A percentile compares a stretch with the other conserved stretches of the same genome.
These are phyloP conservation scores for Xylaria scruposa DNA, from an alignment of 495 filamentous ascomycete genomes.

Conservation along the genomic window DNA sequence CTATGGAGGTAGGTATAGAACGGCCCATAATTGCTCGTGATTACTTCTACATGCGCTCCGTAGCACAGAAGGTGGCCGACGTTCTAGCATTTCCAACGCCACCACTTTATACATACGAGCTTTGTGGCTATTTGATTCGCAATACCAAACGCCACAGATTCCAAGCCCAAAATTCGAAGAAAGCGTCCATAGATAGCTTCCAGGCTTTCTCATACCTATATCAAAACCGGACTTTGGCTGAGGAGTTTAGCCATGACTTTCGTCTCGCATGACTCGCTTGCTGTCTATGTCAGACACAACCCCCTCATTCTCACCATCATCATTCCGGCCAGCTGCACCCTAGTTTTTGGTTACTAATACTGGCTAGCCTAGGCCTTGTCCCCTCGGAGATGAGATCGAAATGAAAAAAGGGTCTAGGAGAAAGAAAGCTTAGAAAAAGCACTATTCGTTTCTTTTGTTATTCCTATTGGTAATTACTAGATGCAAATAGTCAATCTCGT, in stretches of 20 bases:
- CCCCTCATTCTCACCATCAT: conserved; percentile 6
- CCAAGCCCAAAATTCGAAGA: neutral
- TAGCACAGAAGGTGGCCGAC: neutral
- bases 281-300: neutral
- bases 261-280: neutral
- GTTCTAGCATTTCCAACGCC: conserved; percentile 2
- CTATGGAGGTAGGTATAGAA: neutral
- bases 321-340: conserved; percentile 11
- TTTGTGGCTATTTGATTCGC: neutral
- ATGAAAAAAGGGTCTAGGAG: conserved; percentile 1
- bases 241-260: neutral
- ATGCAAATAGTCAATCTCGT: neutral
- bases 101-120: neutral
- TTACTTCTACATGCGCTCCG: conserved; percentile 12
- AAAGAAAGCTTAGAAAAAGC: neutral
- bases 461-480: neutral
- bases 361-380: neutral
- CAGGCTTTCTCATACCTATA: neutral
- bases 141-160: neutral
- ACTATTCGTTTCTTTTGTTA: conserved; percentile 5
- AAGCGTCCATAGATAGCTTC: neutral
- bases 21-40: conserved; percentile 25
- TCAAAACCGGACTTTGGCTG: neutral
- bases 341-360: neutral
- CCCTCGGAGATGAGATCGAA: conserved; percentile 12